Percentiles rank a stretch among this genome's conserved stretches.
phyloP scores from a whole-genome alignment of 768 basidiomycete species.

The Clitopilus passeckerianus region DNA sequence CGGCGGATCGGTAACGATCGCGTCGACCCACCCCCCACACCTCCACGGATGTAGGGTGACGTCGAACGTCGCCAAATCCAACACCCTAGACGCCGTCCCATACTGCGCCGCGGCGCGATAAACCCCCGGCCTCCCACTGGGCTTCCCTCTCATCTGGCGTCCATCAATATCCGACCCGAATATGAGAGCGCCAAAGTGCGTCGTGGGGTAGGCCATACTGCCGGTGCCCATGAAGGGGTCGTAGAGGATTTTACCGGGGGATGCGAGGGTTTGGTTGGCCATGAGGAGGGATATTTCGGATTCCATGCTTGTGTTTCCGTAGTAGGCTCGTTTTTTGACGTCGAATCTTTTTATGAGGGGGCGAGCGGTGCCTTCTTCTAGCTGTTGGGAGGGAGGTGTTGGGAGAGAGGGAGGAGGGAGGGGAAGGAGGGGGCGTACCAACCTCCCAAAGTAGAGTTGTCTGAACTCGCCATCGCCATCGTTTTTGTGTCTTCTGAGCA shows the following conservation, averaged over 20 bases:
- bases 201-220: constrained; percentile 86
- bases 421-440: constrained; percentile 48
- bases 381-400: constrained; percentile 11
- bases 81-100: constrained; percentile 61
- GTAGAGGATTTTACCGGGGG: constrained; percentile 87
- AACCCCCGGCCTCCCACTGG: constrained; percentile 53
- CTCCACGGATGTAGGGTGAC: constrained; percentile 89
- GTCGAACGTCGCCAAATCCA: constrained; percentile 90
- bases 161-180: constrained; percentile 97
- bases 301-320: constrained; percentile 98
- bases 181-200: constrained; percentile 82
- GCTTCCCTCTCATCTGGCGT: constrained; percentile 93
- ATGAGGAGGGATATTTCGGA: constrained; percentile 92
- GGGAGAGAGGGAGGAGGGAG: neutral
- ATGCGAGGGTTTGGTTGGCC: constrained; percentile 92
- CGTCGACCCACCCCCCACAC: constrained; percentile 86
- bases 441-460: constrained; percentile 79
- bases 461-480: constrained; percentile 66
- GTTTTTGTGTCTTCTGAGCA: constrained; percentile 37
- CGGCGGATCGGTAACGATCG: constrained; percentile 92
- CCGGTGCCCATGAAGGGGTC: constrained; percentile 96
- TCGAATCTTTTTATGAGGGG: constrained; percentile 65
- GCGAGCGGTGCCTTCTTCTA: constrained; percentile 68
- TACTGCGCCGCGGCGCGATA: constrained; percentile 82
- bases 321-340: constrained; percentile 87